Conservation (phyloP, 257 asterid species). For the Anisodus acutangulus region DNA sequence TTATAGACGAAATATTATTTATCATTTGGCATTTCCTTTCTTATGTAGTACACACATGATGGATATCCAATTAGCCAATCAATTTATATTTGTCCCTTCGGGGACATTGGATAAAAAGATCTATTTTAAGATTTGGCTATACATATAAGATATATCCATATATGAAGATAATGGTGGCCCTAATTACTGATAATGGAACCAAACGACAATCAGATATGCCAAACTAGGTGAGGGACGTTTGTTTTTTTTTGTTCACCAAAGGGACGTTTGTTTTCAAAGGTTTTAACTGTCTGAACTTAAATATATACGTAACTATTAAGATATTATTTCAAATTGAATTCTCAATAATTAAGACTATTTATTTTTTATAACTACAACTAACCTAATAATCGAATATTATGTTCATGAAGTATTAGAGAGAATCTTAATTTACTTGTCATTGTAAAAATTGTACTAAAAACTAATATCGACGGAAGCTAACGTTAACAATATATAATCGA, state of each 20-base stretch:
- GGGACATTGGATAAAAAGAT: background rate
- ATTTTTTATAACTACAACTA: too few relatives aligned
- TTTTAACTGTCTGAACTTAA: background rate
- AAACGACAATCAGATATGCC: background rate
- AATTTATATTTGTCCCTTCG: background rate
- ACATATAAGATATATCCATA: background rate
- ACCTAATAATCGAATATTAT: too few relatives aligned
- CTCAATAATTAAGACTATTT: too few relatives aligned
- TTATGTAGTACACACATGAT: background rate
- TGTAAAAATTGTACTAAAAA: too few relatives aligned
- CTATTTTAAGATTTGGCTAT: background rate
- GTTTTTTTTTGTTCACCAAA: background rate
- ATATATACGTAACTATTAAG: too few relatives aligned
- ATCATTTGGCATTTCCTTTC: conserved; percentile 1
- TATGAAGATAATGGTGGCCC: background rate
- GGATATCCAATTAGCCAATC: background rate
- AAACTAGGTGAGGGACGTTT: conserved; percentile 7
- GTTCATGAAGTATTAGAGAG: too few relatives aligned
- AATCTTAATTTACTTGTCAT: too few relatives aligned
- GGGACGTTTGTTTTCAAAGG: background rate
- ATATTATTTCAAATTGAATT: too few relatives aligned
- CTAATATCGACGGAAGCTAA: too few relatives aligned
- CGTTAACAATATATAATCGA: too few relatives aligned
- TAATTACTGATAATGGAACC: background rate
- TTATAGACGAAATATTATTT: background rate